Conservation (phyloP, 169 alveolate genomes). For the Theileria orientalis region DNA sequence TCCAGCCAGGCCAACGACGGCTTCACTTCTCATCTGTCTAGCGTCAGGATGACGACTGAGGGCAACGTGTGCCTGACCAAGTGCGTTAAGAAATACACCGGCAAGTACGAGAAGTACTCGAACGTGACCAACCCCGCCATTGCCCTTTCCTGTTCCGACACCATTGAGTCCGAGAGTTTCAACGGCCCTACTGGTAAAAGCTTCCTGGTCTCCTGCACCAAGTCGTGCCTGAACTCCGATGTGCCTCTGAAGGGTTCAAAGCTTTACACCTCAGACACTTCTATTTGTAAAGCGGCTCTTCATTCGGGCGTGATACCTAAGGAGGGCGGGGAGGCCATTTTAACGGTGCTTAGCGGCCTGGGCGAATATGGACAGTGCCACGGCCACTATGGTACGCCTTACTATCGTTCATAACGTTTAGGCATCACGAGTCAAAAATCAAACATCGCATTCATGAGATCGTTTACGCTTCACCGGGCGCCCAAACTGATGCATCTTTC, state of each 20-base stretch:
- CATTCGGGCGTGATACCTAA: slow-evolving; percentile 73
- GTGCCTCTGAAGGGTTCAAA: slow-evolving; percentile 69
- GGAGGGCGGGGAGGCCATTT: slow-evolving; percentile 70
- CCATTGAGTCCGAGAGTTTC: slow-evolving; percentile 57
- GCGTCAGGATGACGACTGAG: slow-evolving; percentile 57
- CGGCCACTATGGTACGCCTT: slow-evolving; percentile 73
- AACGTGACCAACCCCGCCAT: slow-evolving; percentile 62
- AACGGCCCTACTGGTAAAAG: slow-evolving; percentile 73
- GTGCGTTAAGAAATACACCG: slow-evolving; percentile 42
- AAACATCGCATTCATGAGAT: slow-evolving; percentile 72
- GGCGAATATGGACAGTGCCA: slow-evolving; percentile 67
- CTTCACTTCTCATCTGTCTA: slow-evolving; percentile 34
- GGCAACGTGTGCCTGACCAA: slow-evolving; percentile 62
- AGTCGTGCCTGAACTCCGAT: slow-evolving; percentile 66
- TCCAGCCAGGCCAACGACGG: slow-evolving; percentile 22
- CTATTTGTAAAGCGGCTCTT: slow-evolving; percentile 88
- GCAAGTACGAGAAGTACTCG: slow-evolving; percentile 13
- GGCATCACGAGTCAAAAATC: slow-evolving; percentile 53
- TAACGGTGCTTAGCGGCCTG: slow-evolving; percentile 68
- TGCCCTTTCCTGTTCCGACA: slow-evolving; percentile 44
- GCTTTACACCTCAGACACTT: slow-evolving; percentile 81
- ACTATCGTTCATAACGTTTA: slow-evolving; percentile 31
- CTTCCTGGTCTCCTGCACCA: slow-evolving; percentile 68
- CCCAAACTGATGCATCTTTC: slow-evolving; percentile 67
- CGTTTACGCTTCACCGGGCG: slow-evolving; percentile 77